Conservation (phyloP, 768 basidiomycete genomes). For the Russula compacta region DNA sequence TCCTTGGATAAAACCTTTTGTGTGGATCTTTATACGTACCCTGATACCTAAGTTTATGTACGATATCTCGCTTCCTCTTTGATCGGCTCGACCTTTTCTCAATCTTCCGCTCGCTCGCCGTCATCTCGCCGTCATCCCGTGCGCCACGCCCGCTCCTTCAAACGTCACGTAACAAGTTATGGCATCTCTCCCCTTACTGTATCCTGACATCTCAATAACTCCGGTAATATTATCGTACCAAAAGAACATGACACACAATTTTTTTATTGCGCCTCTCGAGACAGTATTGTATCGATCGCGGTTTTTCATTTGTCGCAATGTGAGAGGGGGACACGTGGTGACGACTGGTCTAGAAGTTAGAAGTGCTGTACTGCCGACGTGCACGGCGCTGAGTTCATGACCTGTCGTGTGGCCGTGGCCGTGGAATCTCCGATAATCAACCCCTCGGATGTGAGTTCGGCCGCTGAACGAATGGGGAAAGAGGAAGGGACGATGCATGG, state of each 20-base stretch:
- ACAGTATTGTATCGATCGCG: too few relatives aligned
- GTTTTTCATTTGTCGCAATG: background rate
- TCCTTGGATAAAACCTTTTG: conserved; percentile 1
- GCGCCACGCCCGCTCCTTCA: background rate
- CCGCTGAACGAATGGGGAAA: background rate
- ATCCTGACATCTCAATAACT: background rate
- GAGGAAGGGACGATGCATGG: background rate
- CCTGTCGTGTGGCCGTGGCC: background rate
- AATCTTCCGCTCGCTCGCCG: background rate
- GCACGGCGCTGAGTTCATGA: too few relatives aligned
- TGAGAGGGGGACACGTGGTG: background rate
- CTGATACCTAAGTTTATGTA: conserved; percentile 7
- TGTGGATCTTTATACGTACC: conserved; percentile 9
- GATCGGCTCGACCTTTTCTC: background rate
- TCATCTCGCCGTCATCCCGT: conserved; percentile 2
- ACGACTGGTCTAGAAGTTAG: background rate
- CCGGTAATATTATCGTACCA: conserved; percentile 9
- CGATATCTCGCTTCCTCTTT: background rate
- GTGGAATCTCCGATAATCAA: background rate
- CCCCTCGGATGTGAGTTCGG: background rate
- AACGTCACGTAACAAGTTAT: background rate
- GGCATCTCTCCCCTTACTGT: background rate
- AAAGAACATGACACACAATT: background rate
- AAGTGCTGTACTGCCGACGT: too few relatives aligned
- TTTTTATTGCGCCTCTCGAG: background rate